phyloP scores from a whole-genome alignment of 495 filamentous ascomycete species.

The Neurospora sp. region DNA sequence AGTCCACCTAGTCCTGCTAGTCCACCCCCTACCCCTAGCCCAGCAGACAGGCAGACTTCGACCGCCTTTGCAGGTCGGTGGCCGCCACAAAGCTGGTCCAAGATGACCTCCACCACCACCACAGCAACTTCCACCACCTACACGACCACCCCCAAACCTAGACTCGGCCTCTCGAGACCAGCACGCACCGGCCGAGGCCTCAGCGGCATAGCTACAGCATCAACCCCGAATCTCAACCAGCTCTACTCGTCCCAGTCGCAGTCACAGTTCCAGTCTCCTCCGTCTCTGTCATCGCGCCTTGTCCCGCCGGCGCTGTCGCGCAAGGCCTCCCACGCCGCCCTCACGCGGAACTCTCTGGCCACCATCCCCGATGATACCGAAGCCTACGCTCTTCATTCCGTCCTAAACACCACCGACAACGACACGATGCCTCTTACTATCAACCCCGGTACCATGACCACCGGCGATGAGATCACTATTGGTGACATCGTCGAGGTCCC shows the following conservation, averaged over 20 bases:
- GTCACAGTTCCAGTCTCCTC: neutral
- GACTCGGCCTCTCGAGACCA: conserved; percentile 48
- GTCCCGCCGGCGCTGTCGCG: conserved; percentile 43
- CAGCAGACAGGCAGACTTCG: neutral
- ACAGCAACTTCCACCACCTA: conserved; percentile 32
- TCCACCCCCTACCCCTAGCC: neutral
- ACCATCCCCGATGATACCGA: conserved; percentile 51
- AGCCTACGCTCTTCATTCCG: conserved; percentile 44
- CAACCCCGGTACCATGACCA: conserved; percentile 21
- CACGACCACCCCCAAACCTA: conserved; percentile 53
- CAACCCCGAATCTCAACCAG: conserved; percentile 47
- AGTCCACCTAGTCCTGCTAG: neutral
- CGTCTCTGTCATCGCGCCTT: conserved; percentile 28
- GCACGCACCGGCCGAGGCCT: conserved; percentile 15
- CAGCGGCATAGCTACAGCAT: conserved; percentile 43
- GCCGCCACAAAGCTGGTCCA: conserved; percentile 9
- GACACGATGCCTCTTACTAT: conserved; percentile 25
- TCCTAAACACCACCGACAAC: conserved; percentile 33
- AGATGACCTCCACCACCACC: conserved; percentile 22
- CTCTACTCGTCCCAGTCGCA: conserved; percentile 32
- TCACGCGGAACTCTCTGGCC: conserved; percentile 50
- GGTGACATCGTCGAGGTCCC: conserved; percentile 92
- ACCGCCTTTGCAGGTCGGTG: neutral
- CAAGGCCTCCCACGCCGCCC: conserved; percentile 54
- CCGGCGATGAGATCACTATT: conserved; percentile 46